These are phyloP conservation scores for Thozetella sp. DNA, from an alignment of 495 filamentous ascomycete genomes.

Conservation along the genomic window DNA sequence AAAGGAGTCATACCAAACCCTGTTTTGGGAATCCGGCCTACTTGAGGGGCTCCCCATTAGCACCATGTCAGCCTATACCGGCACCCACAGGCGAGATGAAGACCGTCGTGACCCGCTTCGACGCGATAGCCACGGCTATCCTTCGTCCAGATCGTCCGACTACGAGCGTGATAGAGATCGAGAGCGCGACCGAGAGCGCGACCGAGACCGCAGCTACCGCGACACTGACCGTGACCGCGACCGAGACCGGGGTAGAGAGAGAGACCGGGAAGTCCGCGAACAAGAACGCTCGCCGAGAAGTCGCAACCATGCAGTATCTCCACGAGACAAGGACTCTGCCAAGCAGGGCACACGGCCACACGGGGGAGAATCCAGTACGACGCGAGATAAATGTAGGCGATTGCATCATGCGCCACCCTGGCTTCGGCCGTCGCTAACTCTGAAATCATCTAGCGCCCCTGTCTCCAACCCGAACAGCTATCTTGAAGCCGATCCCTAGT, in stretches of 20 bases:
- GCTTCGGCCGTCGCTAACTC: too few relatives aligned
- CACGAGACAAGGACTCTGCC: not conserved
- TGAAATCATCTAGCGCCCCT: too few relatives aligned
- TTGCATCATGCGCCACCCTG: too few relatives aligned
- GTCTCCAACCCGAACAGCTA: too few relatives aligned
- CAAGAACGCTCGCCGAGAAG: slow-evolving; percentile 4
- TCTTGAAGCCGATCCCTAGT: too few relatives aligned
- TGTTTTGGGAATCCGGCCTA: not conserved
- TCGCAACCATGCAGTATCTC: not conserved
- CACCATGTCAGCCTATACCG: not conserved
- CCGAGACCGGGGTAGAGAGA: slow-evolving; percentile 3
- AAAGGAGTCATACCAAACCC: not conserved
- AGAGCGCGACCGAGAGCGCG: slow-evolving; percentile 7
- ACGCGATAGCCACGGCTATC: slow-evolving; percentile 8
- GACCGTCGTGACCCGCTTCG: not conserved
- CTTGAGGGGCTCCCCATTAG: not conserved
- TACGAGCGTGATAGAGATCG: not conserved
- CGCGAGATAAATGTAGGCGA: not conserved
- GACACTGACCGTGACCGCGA: not conserved
- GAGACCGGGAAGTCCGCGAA: slow-evolving; percentile 5
- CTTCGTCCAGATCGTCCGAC: slow-evolving; percentile 4
- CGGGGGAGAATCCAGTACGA: not conserved
- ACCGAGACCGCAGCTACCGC: slow-evolving; percentile 5
- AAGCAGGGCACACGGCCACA: not conserved
- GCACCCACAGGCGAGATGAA: not conserved